Conservation (phyloP, 352 stramenopile species). For the Pythium periplocum region DNA sequence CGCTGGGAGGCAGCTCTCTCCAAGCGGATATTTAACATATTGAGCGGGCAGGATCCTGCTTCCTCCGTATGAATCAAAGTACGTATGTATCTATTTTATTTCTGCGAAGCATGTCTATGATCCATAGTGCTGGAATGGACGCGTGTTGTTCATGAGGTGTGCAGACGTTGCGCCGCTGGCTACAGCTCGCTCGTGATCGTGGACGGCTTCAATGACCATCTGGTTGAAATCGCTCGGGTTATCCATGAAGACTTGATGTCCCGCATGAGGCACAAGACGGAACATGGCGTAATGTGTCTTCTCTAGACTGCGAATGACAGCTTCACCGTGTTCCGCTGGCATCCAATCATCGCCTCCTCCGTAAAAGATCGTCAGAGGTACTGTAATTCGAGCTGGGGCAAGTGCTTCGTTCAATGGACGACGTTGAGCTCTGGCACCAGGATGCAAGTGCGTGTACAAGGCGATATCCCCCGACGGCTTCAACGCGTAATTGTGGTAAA, state of each 20-base stretch:
- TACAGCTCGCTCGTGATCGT: slow-evolving; percentile 46
- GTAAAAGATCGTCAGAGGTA: slow-evolving; percentile 81
- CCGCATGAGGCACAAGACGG: slow-evolving; percentile 53
- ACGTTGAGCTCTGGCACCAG: slow-evolving; percentile 45
- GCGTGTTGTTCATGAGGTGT: too few relatives aligned
- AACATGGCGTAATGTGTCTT: slow-evolving; percentile 63
- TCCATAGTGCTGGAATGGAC: too few relatives aligned
- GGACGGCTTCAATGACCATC: slow-evolving; percentile 62
- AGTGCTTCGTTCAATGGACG: slow-evolving; percentile 52
- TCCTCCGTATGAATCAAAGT: slow-evolving; percentile 18
- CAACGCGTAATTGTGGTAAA: slow-evolving; percentile 80
- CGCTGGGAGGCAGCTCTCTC: slow-evolving; percentile 44
- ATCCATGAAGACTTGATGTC: slow-evolving; percentile 86
- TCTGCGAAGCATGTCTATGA: too few relatives aligned
- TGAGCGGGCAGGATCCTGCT: slow-evolving; percentile 34
- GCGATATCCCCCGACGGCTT: slow-evolving; percentile 65
- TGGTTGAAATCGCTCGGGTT: slow-evolving; percentile 73
- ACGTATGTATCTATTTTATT: too few relatives aligned
- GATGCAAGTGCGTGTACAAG: slow-evolving; percentile 72
- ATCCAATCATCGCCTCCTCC: slow-evolving; percentile 78
- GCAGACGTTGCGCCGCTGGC: slow-evolving; percentile 1
- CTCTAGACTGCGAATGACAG: slow-evolving; percentile 51
- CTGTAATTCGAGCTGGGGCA: slow-evolving; percentile 36
- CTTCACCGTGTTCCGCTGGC: slow-evolving; percentile 54
- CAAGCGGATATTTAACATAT: slow-evolving; percentile 47